Base-by-base conservation (phyloP, 257 asterid genomes). In the Ocimum tenuiflorum region DNA sequence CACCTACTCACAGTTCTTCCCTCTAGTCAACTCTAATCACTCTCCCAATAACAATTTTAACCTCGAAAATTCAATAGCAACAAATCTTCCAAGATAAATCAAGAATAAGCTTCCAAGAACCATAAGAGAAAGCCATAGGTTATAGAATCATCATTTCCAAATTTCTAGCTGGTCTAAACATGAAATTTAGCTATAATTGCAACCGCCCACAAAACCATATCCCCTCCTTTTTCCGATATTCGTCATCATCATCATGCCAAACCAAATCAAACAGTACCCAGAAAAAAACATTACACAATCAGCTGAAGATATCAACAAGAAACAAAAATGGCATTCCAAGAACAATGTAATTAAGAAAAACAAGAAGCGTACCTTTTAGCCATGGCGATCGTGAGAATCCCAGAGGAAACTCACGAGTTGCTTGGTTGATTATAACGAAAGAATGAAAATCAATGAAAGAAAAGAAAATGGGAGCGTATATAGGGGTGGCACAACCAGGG, bases 371-470 rank as follows among this genome's bases (percentile, higher is more conserved):
- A 77, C 82, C 77, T 71, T 55, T 77, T 77, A 55, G 82, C 70
- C 82, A 77, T 77, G 73, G 70, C 73, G 63, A 31, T 53, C 70
- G 63, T 59, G 74, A 60, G 76, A 64, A 64, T 63, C 75, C 65
- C 57, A 0, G 17, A 10, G 79, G 64, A 74, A 62, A 67, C 66
- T 27, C 67, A 69, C 48, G 68, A 49, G 63, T 5, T 27, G 65
- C 65, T 8, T 27, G 55, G 23, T 54, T 24, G 70, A 60, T 60
- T 9, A 58, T 38, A 19, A 57, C 4, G 46, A 51, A 23, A 58
- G 56, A 55, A 46, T 31, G 65, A 27, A 27, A 27, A 27, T 27
- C 31, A 15, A 38, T 29, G 58, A 68, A 56, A 41, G 52, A 50
- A 52, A 19, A 10, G n/a, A 61, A 63, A 20, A 14, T 3, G 74